These are phyloP conservation scores for Massarina eburnea DNA, from an alignment of 2,329 filamentous ascomycete genomes.

Conservation along the genomic window DNA sequence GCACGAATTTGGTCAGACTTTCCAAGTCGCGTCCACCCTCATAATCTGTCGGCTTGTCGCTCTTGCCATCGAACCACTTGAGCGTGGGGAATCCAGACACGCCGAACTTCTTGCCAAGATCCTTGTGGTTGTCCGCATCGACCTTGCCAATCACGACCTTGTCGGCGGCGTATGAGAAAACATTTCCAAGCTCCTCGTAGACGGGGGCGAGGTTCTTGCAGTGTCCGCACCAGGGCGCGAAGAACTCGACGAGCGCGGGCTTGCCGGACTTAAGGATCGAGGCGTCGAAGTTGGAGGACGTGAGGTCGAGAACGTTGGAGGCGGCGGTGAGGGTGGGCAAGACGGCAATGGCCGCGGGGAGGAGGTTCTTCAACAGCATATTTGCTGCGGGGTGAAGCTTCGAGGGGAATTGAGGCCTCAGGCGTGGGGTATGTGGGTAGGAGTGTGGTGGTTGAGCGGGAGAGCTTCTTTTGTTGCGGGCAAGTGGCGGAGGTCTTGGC, in stretches of 20 bases:
- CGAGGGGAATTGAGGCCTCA: slow-evolving; percentile 20
- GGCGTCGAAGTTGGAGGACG: slow-evolving; percentile 87
- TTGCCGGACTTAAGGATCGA: slow-evolving; percentile 89
- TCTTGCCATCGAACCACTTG: slow-evolving; percentile 98
- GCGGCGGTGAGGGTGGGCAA: slow-evolving; percentile 54
- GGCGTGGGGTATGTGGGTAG: slow-evolving; percentile 9
- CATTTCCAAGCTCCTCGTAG: slow-evolving; percentile 83
- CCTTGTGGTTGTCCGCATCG: slow-evolving; percentile 86
- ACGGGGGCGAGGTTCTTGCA: slow-evolving; percentile 96
- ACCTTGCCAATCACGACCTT: slow-evolving; percentile 92
- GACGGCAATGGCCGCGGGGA: slow-evolving; percentile 36
- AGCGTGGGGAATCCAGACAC: slow-evolving; percentile 95
- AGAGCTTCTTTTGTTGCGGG: slow-evolving; percentile 16
- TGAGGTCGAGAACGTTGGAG: slow-evolving; percentile 86
- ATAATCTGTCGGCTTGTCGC: slow-evolving; percentile 81
- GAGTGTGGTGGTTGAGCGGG: slow-evolving; percentile 9
- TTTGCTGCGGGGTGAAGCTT: slow-evolving; percentile 17
- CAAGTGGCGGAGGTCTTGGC: slow-evolving; percentile 30
- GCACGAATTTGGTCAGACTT: slow-evolving; percentile 76
- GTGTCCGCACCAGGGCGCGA: slow-evolving; percentile 97
- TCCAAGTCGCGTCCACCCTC: slow-evolving; percentile 85
- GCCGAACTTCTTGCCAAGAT: slow-evolving; percentile 80
- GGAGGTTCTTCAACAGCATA: slow-evolving; percentile 37
- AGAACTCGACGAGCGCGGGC: slow-evolving; percentile 96
- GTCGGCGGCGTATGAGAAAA: slow-evolving; percentile 72